Percentiles rank a stretch among this genome's conserved stretches.
These are phyloP conservation scores for Musa balbisiana DNA, from an alignment of 202 grass and related monocot genomes.

Conservation along the genomic window DNA sequence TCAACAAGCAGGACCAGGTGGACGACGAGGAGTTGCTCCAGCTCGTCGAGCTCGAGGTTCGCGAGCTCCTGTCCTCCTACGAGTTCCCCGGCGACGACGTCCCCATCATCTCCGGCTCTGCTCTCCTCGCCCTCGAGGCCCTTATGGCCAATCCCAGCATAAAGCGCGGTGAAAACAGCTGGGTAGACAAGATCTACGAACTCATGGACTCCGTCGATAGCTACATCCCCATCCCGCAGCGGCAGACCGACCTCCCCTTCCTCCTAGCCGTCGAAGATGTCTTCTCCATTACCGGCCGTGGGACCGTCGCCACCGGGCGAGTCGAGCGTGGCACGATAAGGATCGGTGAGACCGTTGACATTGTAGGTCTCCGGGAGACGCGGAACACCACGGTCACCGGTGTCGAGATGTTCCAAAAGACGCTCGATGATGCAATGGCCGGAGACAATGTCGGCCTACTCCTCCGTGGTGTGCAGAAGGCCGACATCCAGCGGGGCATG, in stretches of 20 bases:
- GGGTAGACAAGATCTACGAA: conserved; percentile 17
- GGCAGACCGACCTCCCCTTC: conserved; percentile 16
- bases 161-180: conserved; percentile 7
- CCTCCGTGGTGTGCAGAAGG: conserved; percentile 14
- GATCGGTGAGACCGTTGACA: background rate
- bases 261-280: conserved; percentile 12
- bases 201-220: conserved; percentile 13
- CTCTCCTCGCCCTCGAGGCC: conserved; percentile 81
- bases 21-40: conserved; percentile 97
- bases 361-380: conserved; percentile 9
- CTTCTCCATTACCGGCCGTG: conserved; percentile 18
- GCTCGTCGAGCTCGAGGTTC: conserved; percentile 94
- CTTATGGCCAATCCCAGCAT: conserved; percentile 22
- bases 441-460: conserved; percentile 17
- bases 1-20: conserved; percentile 99
- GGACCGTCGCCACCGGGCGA: conserved; percentile 9
- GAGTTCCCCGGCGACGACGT: conserved; percentile 80
- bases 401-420: conserved; percentile 22
- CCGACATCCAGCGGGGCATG: conserved; percentile 16
- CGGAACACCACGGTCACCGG: conserved; percentile 11
- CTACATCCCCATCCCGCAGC: conserved; percentile 17
- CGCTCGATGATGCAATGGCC: conserved; percentile 8
- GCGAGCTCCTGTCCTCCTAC: conserved; percentile 76
- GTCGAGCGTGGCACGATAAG: conserved; percentile 12
- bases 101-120: conserved; percentile 77